Evolutionary conservation across 148 eudicot species (phyloP), one percentile per base, ranked within the genome.

Genomic region (Rhododendron mucronatum): DNA sequence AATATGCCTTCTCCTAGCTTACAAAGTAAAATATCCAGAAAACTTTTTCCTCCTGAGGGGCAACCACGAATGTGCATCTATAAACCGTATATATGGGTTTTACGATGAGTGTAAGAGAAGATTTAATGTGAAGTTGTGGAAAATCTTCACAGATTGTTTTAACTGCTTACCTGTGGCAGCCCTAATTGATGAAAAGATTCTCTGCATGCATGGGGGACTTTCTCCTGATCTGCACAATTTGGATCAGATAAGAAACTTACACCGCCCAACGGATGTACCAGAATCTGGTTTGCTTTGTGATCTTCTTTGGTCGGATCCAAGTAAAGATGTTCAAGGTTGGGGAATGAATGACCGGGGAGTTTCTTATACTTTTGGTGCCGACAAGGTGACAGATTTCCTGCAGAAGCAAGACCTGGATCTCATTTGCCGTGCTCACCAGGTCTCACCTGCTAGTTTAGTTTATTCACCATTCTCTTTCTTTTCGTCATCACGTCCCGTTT

Each of bases 301-400:
- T 84, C 88, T 92, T 16, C 88, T 92, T 14, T 92, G 94, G 93
- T 92, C 93, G 13, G 94, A 92, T 88, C 94, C 94, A 69, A 88
- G 92, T 82, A 92, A 89, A 90, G 93, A 92, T 6, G 86, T 88
- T 79, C 83, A 88, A 78, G 94, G 94, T 65, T 92, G 94, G 94
- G 93, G 94, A 61, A 91, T 92, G 94, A 92, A 90, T 89, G 94
- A 92, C 83, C 92, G 94, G 82, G 94, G 94, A 84, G 93, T 92
- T 84, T 92, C 94, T 63, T 92, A 80, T 84, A 92, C 93, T 78
- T 92, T 92, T 90, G 93, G 93, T 76, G 90, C 94, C 73, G 94
- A 92, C 86, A 90, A 91, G 86, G 94, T 92, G 86, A 90, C 91
- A 14, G 94, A 91, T 83, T 92, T 91, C 83, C 94, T 92, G 85